Base-by-base conservation (phyloP, 148 eudicot species). In the Camellia japonica region DNA sequence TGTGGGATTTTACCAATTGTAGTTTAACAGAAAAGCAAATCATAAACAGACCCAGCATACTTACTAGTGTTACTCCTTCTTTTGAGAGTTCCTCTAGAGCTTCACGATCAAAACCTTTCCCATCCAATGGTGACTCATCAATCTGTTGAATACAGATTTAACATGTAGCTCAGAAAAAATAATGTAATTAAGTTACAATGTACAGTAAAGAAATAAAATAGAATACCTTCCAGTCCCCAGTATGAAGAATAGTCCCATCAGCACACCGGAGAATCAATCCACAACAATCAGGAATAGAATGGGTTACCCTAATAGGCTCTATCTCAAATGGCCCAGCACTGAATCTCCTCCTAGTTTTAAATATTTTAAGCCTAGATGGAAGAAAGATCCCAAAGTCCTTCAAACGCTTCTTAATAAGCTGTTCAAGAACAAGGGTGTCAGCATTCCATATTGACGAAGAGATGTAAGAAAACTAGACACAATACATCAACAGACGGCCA, bases 161-260 rank as follows among this genome's bases (percentile, higher is more conserved):
- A 73, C 43, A 72, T 75, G 42, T 70, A 68, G 19, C 15, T 83
- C 47, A n/a, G 54, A 23, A 49, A 41, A 49, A 14, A 3, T 44
- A 76, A 83, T 46, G 66, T 18, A 78, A 43, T 65, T 80, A 43
- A 19, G n/a, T 30, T 30, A 44, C 4, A 1, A 78, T 3, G 12
- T 52, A 51, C 11, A 41, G 38, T 14, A 59, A 56, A 66, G 56
- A 74, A 51, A 75, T 70, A 82, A 44, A 83, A 51, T 68, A 9
- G 43, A 77, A 44, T 87, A 96, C 99, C 99, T 96, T 96, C 99
- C 99, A 96, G 86, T 96, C 99, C 87, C 99, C 99, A 12, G 99
- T 96, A 86, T 96, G 99, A 80, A 96, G 92, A 78, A 96, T 93
- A 79, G 93, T 93, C 51, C 99, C 99, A 88, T 96, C 99, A 84